A percentile compares a stretch with the other conserved stretches of the same genome.
Evolutionary conservation across 2,329 filamentous ascomycete species (phyloP).

Genomic region (Neophaeococcomyces mojaviensis): DNA sequence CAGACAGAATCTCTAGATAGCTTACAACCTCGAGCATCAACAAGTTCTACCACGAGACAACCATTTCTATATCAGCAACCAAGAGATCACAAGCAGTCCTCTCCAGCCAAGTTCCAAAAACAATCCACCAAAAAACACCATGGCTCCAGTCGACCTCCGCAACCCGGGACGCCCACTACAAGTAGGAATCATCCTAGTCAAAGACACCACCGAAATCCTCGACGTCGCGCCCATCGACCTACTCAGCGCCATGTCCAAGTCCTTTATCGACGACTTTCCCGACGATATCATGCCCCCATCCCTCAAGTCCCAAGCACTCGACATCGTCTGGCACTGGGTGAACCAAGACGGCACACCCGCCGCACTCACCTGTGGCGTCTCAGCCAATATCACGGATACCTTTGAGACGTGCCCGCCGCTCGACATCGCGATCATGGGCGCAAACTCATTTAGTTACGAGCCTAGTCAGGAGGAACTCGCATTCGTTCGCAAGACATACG

Average conservation of each 20-base stretch:
- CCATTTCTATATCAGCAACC: no score
- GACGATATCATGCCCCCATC: conserved; percentile 4
- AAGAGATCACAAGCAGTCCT: no score
- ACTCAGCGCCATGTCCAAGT: conserved; percentile 20
- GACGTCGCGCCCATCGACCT: conserved; percentile 28
- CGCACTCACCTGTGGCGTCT: conserved; percentile 11
- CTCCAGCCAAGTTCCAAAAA: no score
- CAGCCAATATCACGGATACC: conserved; percentile 11
- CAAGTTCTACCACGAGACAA: no score
- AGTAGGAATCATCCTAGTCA: conserved; percentile 11
- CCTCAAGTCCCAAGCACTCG: conserved; percentile 15
- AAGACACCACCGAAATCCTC: conserved; percentile 20
- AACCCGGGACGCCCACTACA: conserved; percentile 13
- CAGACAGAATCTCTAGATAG: no score
- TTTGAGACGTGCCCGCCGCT: conserved; percentile 17
- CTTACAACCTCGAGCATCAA: no score
- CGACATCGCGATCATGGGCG: conserved; percentile 18
- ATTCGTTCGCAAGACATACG: conserved; percentile 17
- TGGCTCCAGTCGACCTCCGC: conserved; percentile 9
- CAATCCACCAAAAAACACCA: no score
- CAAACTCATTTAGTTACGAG: conserved; percentile 10
- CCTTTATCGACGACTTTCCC: conserved; percentile 16
- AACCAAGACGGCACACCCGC: conserved; percentile 20
- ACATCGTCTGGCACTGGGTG: conserved; percentile 28
- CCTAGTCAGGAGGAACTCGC: conserved; percentile 14